Percentiles rank a stretch among this genome's conserved stretches.
Conservation (phyloP, 176 grass and related monocot species). For the Lolium rigidum region DNA sequence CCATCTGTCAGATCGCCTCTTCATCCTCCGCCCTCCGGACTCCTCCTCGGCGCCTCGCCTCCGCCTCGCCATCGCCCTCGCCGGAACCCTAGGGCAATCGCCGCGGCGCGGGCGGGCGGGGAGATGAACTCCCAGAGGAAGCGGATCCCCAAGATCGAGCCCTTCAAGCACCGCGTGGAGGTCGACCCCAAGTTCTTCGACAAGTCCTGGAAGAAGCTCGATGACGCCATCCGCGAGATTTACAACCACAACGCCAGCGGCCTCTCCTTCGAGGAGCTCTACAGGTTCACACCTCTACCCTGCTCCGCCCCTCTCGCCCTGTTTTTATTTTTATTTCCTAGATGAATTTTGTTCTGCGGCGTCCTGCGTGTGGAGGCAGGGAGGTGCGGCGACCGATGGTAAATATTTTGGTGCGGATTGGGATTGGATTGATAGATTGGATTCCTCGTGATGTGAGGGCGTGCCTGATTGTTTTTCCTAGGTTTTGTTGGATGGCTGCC, state of each 20-base stretch:
- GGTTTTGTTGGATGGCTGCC: not conserved
- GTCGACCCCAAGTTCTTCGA: slow-evolving; percentile 93
- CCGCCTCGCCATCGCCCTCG: not conserved
- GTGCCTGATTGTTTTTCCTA: not conserved
- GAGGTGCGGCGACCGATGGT: not conserved
- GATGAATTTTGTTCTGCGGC: not conserved
- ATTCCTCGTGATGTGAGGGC: not conserved
- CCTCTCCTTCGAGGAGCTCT: slow-evolving; percentile 91
- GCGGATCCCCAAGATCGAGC: slow-evolving; percentile 67
- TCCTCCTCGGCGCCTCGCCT: not conserved
- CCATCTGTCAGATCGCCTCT: not conserved
- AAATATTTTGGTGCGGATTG: not conserved
- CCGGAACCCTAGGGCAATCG: not conserved
- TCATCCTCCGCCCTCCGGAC: not conserved
- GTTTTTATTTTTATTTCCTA: not conserved
- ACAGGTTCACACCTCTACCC: slow-evolving; percentile 49
- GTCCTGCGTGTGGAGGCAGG: not conserved
- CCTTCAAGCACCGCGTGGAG: slow-evolving; percentile 84
- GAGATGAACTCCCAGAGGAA: slow-evolving; percentile 58
- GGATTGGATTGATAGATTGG: not conserved
- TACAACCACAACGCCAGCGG: slow-evolving; percentile 97
- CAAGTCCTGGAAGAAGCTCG: slow-evolving; percentile 80
- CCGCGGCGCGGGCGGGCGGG: slow-evolving; percentile 16
- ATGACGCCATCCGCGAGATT: slow-evolving; percentile 92
- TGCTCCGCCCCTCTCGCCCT: not conserved